Evolutionary conservation across 495 filamentous ascomycete genomes (phyloP), one percentile per base, ranked within the genome.

Genomic region (Daldinia caldariorum): DNA sequence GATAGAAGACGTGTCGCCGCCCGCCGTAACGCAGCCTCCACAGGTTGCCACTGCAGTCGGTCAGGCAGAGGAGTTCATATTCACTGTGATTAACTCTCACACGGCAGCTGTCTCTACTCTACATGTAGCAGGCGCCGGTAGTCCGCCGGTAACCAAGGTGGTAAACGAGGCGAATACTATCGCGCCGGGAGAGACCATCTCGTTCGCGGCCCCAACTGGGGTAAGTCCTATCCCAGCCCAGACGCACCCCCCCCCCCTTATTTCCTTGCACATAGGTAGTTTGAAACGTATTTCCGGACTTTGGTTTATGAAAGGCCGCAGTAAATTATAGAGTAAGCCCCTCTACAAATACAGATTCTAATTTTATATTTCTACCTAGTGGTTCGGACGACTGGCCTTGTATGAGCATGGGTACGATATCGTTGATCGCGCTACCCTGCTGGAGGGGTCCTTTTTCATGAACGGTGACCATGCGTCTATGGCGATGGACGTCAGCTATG

Each of bases 401-500:
- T 73, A 53, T 6, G 74, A 76, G 31, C 61, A 67, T 0, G 59
- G 41, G 8, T 63, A 66, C 16, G 41, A 53, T 6, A 37, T 69
- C 26, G 1, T 60, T 4, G 71, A 71, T 58, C 63, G 71, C 49
- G 68, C 38, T 9, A 69, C 71, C 1, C 31, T 74, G 9, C 38
- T 76, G 3, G 74, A 76, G 32, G 70, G 67, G 7, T 71, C 74
- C 8, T 73, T 73, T 58, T 55, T 60, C 18, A 31, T 56, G 6
- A 38, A 65, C n/a, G 53, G 34, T 34, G 35, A 14, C 2, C 18
- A 35, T 10, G 70, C 67, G 8, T 29, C 31, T 3, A 63, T 76
- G 38, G 66, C 70, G 5, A 10, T 76, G 35, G 70, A 76, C 38
- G 70, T 76, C 2, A 76, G 74, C 65, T 76, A 76, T 41, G 74